Conservation (phyloP, 768 basidiomycete genomes). For the Dacryopinax primogenitus region DNA sequence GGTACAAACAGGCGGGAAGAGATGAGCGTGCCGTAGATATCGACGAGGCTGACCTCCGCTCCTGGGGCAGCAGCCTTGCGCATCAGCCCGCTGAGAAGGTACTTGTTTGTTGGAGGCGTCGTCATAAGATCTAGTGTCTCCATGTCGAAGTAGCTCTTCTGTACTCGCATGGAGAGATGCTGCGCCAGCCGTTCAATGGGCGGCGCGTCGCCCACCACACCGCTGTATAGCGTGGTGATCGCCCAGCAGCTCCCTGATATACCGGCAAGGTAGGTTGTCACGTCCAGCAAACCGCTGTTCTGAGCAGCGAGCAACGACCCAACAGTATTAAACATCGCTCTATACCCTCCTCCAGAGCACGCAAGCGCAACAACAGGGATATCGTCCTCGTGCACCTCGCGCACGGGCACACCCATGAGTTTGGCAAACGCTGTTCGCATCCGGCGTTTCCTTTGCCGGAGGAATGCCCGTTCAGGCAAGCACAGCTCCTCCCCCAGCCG, state of each 20-base stretch:
- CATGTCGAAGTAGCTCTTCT: constrained; percentile 23
- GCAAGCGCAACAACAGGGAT: constrained; percentile 26
- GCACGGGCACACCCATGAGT: constrained; percentile 19
- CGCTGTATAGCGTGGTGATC: constrained; percentile 21
- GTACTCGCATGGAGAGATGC: constrained; percentile 22
- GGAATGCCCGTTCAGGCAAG: constrained; percentile 22
- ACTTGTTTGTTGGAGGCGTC: constrained; percentile 21
- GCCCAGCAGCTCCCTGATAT: constrained; percentile 26
- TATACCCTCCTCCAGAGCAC: constrained; percentile 23
- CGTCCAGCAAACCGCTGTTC: constrained; percentile 21
- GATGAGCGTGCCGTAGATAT: constrained; percentile 23
- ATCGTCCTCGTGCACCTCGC: constrained; percentile 24
- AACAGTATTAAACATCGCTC: constrained; percentile 26
- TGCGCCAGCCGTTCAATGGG: constrained; percentile 16
- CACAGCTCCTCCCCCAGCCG: constrained; percentile 24
- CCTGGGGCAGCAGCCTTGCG: constrained; percentile 20
- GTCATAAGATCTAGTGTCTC: constrained; percentile 22
- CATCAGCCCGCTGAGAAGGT: constrained; percentile 22
- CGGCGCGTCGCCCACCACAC: constrained; percentile 19
- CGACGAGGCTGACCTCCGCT: constrained; percentile 21
- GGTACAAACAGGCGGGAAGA: constrained; percentile 23
- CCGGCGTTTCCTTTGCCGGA: constrained; percentile 20
- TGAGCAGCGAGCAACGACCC: constrained; percentile 21
- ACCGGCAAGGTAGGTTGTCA: constrained; percentile 22
- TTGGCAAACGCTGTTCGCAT: constrained; percentile 23